These are phyloP conservation scores for Ascobolus immersus DNA, from an alignment of 495 filamentous ascomycete genomes.

Conservation along the genomic window DNA sequence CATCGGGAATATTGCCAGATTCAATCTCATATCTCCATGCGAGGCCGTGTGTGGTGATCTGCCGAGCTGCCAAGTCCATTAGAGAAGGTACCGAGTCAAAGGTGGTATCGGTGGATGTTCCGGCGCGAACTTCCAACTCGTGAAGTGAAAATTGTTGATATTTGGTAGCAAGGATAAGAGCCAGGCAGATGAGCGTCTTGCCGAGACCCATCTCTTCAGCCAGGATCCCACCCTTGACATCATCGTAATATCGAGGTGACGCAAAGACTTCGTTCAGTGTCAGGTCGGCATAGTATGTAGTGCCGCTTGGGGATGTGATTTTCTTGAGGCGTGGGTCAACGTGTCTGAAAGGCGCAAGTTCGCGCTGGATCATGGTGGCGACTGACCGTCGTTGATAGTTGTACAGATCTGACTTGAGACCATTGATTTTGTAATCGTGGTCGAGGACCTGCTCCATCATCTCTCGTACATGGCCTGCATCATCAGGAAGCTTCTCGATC, in stretches of 20 bases:
- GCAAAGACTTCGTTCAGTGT: constrained; percentile 32
- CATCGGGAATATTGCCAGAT: no score
- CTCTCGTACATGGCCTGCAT: constrained; percentile 28
- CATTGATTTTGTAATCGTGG: constrained; percentile 23
- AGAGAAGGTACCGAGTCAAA: constrained; percentile 25
- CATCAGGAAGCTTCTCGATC: constrained; percentile 21
- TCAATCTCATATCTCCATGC: no score
- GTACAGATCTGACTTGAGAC: constrained; percentile 44
- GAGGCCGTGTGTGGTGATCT: no score
- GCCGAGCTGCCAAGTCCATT: no score
- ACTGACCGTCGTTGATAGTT: constrained; percentile 61
- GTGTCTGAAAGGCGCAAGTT: constrained; percentile 34
- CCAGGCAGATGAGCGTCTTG: constrained; percentile 71
- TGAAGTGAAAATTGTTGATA: constrained; percentile 42
- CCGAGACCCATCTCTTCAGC: constrained; percentile 53
- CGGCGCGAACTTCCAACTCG: no score
- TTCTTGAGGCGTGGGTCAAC: constrained; percentile 48
- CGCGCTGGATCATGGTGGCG: constrained; percentile 64
- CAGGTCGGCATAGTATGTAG: constrained; percentile 46
- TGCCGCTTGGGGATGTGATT: constrained; percentile 31
- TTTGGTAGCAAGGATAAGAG: constrained; percentile 57
- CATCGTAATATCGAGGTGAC: constrained; percentile 45
- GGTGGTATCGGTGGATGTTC: constrained; percentile 21
- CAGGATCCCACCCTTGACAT: constrained; percentile 49
- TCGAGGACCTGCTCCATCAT: constrained; percentile 39